Evolutionary conservation across 2,329 filamentous ascomycete species (phyloP).

Genomic region (Furcasterigmium furcatum): DNA sequence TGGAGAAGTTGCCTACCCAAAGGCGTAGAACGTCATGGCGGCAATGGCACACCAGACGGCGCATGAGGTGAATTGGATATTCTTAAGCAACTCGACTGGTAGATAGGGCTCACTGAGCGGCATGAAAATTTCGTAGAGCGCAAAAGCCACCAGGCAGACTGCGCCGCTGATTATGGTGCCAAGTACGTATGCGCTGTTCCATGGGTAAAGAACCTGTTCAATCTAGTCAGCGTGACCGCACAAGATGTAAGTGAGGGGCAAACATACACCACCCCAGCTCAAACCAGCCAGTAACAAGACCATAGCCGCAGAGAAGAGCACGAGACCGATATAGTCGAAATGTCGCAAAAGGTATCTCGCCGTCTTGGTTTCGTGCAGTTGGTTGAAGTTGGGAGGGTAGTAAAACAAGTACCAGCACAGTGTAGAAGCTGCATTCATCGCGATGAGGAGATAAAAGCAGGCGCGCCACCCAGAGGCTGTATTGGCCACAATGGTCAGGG

Average conservation of each 20-base stretch:
- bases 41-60: slow-evolving; percentile 27
- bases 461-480: slow-evolving; percentile 21
- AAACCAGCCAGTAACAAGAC: slow-evolving; percentile 25
- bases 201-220: slow-evolving; percentile 18
- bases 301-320: slow-evolving; percentile 23
- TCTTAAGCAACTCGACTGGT: slow-evolving; percentile 17
- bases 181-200: slow-evolving; percentile 25
- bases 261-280: slow-evolving; percentile 21
- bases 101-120: slow-evolving; percentile 29
- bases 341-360: slow-evolving; percentile 17
- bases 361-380: slow-evolving; percentile 21
- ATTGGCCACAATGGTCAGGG: slow-evolving; percentile 21
- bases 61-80: slow-evolving; percentile 1
- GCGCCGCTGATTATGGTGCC: slow-evolving; percentile 22
- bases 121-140: slow-evolving; percentile 20
- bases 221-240: background rate
- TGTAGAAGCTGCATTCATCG: slow-evolving; percentile 20
- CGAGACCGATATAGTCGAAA: slow-evolving; percentile 26
- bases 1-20: slow-evolving; percentile 10
- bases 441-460: slow-evolving; percentile 23
- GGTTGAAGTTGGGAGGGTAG: slow-evolving; percentile 25
- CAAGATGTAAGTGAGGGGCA: background rate
- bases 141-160: slow-evolving; percentile 17
- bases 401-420: slow-evolving; percentile 27
- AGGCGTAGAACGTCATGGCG: slow-evolving; percentile 32